Conservation (phyloP, 805 yeast species). For the Torulaspora microellipsoides region DNA sequence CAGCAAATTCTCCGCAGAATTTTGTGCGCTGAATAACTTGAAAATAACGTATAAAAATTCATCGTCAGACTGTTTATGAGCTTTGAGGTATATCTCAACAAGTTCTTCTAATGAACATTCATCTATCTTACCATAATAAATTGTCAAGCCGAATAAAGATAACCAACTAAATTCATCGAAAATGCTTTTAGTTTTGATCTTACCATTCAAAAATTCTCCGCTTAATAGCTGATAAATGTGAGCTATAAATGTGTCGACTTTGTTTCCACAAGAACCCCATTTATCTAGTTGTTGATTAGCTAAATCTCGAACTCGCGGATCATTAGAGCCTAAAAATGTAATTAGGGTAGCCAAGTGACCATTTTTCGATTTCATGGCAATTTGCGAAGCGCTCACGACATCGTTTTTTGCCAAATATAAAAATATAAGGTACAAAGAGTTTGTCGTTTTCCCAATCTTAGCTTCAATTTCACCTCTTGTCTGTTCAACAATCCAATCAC, state of each 20-base stretch:
- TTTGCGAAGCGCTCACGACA: constrained; percentile 53
- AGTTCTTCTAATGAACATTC: constrained; percentile 34
- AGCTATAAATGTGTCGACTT: constrained; percentile 47
- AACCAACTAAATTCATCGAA: constrained; percentile 59
- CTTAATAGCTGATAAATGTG: constrained; percentile 63
- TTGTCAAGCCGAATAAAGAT: constrained; percentile 49
- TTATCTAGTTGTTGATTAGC: constrained; percentile 60
- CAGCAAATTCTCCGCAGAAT: constrained; percentile 14
- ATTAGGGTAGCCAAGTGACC: constrained; percentile 67
- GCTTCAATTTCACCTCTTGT: constrained; percentile 36
- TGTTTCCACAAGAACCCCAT: constrained; percentile 51
- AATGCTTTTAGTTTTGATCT: constrained; percentile 31
- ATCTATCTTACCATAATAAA: constrained; percentile 60
- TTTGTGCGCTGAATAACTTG: constrained; percentile 17
- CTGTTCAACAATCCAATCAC: constrained; percentile 52
- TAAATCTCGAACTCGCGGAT: constrained; percentile 47
- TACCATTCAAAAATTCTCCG: constrained; percentile 40
- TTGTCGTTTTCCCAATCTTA: constrained; percentile 32
- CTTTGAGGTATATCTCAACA: constrained; percentile 7
- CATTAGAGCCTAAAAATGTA: constrained; percentile 68
- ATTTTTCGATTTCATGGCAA: constrained; percentile 58
- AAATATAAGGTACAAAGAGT: constrained; percentile 50
- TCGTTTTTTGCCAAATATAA: constrained; percentile 50
- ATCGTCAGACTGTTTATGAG: constrained; percentile 7
- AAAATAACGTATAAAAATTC: constrained; percentile 14